These are phyloP conservation scores for Buxus sempervirens DNA, from an alignment of 164 flowering plant genomes.

Conservation along the genomic window DNA sequence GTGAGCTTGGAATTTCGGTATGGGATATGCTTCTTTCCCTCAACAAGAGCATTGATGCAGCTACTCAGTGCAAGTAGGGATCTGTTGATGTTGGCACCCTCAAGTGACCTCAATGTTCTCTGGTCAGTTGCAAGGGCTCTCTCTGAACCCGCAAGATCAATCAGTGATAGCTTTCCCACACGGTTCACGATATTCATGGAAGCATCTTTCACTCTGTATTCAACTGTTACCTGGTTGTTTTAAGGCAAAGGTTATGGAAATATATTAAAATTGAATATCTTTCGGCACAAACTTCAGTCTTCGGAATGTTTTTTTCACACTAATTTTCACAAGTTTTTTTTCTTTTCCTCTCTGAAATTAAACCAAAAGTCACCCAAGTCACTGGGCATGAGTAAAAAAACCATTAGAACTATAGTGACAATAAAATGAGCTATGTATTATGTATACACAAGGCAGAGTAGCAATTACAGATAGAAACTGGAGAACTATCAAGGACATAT, in stretches of 20 bases:
- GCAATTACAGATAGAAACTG: not conserved
- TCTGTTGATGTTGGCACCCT: slow-evolving; percentile 92
- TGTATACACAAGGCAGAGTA: no score
- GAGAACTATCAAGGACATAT: not conserved
- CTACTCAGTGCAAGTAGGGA: slow-evolving; percentile 94
- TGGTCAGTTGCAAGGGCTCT: slow-evolving; percentile 96
- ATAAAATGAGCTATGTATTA: no score
- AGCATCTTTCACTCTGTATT: slow-evolving; percentile 65
- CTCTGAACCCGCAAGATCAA: slow-evolving; percentile 96
- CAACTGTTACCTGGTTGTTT: slow-evolving; percentile 60
- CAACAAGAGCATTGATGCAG: slow-evolving; percentile 96
- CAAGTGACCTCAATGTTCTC: slow-evolving; percentile 79
- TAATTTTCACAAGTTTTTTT: no score
- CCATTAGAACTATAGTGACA: no score
- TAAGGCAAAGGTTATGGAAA: not conserved
- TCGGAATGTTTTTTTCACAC: no score
- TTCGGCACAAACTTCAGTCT: not conserved
- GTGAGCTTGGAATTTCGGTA: slow-evolving; percentile 91
- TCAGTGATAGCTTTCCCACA: slow-evolving; percentile 85
- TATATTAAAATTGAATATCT: not conserved
- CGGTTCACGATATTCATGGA: slow-evolving; percentile 50
- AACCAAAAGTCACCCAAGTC: no score
- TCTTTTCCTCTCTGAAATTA: no score
- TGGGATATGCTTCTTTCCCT: slow-evolving; percentile 92
- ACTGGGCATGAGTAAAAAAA: no score